Percentiles rank a stretch among this genome's conserved stretches.
These are phyloP conservation scores for Xylaria polymorpha DNA, from an alignment of 2,329 filamentous ascomycete genomes.

Conservation along the genomic window DNA sequence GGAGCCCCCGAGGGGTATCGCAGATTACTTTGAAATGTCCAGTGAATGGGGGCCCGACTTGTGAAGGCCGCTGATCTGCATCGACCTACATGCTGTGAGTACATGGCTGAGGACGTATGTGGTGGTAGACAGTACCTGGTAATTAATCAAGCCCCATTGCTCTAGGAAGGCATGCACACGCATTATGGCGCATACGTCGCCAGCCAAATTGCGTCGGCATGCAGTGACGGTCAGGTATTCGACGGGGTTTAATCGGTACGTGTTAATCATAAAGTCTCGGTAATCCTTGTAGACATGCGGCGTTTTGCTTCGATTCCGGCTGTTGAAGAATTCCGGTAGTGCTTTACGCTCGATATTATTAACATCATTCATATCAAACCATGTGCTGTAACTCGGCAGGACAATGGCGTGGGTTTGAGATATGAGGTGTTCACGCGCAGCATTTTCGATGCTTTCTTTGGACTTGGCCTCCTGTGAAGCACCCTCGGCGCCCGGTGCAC, in stretches of 20 bases:
- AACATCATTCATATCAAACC: slow-evolving; percentile 98
- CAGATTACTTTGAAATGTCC: slow-evolving; percentile 97
- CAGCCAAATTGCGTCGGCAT: slow-evolving; percentile 92
- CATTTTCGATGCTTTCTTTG: slow-evolving; percentile 84
- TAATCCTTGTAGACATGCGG: slow-evolving; percentile 98
- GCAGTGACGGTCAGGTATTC: slow-evolving; percentile 98
- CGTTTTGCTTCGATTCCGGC: slow-evolving; percentile 97
- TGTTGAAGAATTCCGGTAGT: slow-evolving; percentile 98
- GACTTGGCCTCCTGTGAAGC: slow-evolving; percentile 71
- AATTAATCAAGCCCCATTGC: slow-evolving; percentile 99
- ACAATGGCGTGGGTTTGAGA: slow-evolving; percentile 96
- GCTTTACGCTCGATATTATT: slow-evolving; percentile 94
- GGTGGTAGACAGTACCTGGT: slow-evolving; percentile 74
- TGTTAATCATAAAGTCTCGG: slow-evolving; percentile 99
- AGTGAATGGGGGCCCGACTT: slow-evolving; percentile 95
- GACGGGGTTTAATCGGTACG: slow-evolving; percentile 92
- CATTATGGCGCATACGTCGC: slow-evolving; percentile 99
- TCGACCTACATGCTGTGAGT: slow-evolving; percentile 76
- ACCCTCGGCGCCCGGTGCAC: slow-evolving; percentile 58
- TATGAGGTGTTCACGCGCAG: slow-evolving; percentile 90
- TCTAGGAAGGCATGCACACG: slow-evolving; percentile 97
- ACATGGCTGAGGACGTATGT: slow-evolving; percentile 3
- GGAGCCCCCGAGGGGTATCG: slow-evolving; percentile 92
- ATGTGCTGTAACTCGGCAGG: slow-evolving; percentile 95
- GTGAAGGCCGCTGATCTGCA: slow-evolving; percentile 92